Base-by-base conservation (phyloP, 768 basidiomycete species). In the Zangia roseola region DNA sequence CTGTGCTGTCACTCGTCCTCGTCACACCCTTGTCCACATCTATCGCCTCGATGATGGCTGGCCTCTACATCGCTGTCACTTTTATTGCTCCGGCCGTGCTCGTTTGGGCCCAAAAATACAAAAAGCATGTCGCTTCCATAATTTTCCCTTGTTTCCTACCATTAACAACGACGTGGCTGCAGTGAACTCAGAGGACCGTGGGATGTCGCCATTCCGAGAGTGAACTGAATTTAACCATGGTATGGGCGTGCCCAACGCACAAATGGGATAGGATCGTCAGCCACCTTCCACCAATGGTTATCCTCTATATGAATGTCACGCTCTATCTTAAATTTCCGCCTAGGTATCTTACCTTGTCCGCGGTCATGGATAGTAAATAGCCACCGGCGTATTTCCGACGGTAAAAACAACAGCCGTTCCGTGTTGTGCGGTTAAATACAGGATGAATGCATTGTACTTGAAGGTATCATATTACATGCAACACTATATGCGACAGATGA, bases 141-240 rank as follows among this genome's bases (percentile, higher is more conserved):
- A 38, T 55, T 36, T 55, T 41, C 23, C 45, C 14, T 45, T 26
- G 45, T 56, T 56, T 48, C 50, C 50, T 35, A 41, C 43, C 47
- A 20, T 35, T 53, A 47, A 54, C 50, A 34, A 49, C 44, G 37
- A 42, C 47, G n/a, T 19, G 43, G 48, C 57, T 45, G n/a, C 61
- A 93, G 91, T 67, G 89, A 91, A 70, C 86, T 94, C 65, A 80
- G 88, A 52, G 91, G 91, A 9, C 87, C 90, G 53, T 94, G 91
- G 91, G 91, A 94, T 65, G 87, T 88, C 23, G 91, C 91, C 24
- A 78, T 84, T 56, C 91, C 91, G 30, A 82, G 80, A 68, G 71
- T 84, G 39, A 80, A 81, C 62, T 80, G 67, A 61, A 56, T 50
- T 51, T 63, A 54, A 49, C 50, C 41, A 33, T 49, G 48, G n/a